Conservation (phyloP, 148 eudicot species). For the Drosera capensis region DNA sequence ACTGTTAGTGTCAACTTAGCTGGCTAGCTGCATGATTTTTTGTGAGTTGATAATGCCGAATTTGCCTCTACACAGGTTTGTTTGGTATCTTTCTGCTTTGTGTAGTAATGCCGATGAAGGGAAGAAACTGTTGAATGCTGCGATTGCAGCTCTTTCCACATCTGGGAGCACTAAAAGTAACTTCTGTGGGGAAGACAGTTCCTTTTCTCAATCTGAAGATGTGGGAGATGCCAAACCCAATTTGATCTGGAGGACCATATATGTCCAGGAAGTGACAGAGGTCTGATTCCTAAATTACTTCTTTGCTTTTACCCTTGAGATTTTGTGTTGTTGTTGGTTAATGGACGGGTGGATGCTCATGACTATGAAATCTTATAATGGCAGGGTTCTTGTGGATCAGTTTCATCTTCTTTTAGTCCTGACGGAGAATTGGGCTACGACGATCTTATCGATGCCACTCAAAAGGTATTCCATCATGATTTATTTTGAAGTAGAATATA, state of each 20-base stretch:
- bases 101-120: constrained; percentile 63
- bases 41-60: constrained; percentile 1
- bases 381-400: too few relatives aligned
- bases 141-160: constrained; percentile 37
- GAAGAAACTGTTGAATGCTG: constrained; percentile 44
- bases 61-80: constrained; percentile 43
- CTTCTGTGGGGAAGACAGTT: constrained; percentile 19
- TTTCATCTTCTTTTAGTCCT: too few relatives aligned
- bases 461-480: too few relatives aligned
- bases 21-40: background rate
- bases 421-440: too few relatives aligned
- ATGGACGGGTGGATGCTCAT: background rate
- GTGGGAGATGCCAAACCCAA: constrained; percentile 32
- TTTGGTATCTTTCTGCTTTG: constrained; percentile 50
- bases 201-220: constrained; percentile 9
- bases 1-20: background rate
- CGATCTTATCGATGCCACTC: too few relatives aligned
- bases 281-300: constrained; percentile 18
- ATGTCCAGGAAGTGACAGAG: constrained; percentile 46
- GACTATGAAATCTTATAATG: background rate
- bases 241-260: constrained; percentile 60
- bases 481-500: too few relatives aligned
- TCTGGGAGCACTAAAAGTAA: constrained; percentile 20
- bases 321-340: background rate
- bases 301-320: background rate